Percentiles rank a stretch among this genome's conserved stretches.
These are phyloP conservation scores for Pythium guiyangense DNA, from an alignment of 352 stramenopile species.

Conservation along the genomic window DNA sequence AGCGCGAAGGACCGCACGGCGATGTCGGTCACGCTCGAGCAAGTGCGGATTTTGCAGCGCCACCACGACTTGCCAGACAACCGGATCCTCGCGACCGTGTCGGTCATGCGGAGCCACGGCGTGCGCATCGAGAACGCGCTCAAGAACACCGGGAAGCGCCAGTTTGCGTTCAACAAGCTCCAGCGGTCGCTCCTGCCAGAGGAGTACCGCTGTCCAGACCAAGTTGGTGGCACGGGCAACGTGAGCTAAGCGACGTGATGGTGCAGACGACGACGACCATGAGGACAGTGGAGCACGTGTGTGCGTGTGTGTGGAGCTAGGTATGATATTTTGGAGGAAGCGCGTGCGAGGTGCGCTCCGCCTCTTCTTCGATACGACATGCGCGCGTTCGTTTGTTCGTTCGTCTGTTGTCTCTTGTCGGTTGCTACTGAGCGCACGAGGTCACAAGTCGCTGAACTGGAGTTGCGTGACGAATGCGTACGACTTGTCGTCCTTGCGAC, in stretches of 20 bases:
- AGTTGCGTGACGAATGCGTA: slow-evolving; percentile 72
- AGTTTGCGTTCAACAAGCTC: slow-evolving; percentile 88
- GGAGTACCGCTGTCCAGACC: slow-evolving; percentile 83
- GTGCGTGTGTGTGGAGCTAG: no score
- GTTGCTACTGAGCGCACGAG: no score
- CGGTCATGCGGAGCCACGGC: slow-evolving; percentile 84
- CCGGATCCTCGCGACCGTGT: slow-evolving; percentile 74
- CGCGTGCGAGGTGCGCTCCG: no score
- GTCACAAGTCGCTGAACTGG: slow-evolving; percentile 61
- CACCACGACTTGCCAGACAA: slow-evolving; percentile 77
- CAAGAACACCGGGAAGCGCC: slow-evolving; percentile 87
- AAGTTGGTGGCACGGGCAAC: slow-evolving; percentile 79
- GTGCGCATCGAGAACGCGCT: slow-evolving; percentile 87
- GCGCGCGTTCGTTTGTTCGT: no score
- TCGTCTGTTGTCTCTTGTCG: no score
- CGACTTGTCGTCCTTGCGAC: slow-evolving; percentile 36
- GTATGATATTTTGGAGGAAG: no score
- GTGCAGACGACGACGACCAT: neutral
- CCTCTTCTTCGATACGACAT: no score
- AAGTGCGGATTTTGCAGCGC: slow-evolving; percentile 84
- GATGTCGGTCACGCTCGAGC: slow-evolving; percentile 97
- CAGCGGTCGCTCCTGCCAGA: slow-evolving; percentile 84
- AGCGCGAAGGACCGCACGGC: slow-evolving; percentile 97
- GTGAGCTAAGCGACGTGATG: slow-evolving; percentile 50
- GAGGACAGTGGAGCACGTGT: neutral